Evolutionary conservation across 2,329 filamentous ascomycete species (phyloP).

Genomic region (Dactylellina drechsleri): DNA sequence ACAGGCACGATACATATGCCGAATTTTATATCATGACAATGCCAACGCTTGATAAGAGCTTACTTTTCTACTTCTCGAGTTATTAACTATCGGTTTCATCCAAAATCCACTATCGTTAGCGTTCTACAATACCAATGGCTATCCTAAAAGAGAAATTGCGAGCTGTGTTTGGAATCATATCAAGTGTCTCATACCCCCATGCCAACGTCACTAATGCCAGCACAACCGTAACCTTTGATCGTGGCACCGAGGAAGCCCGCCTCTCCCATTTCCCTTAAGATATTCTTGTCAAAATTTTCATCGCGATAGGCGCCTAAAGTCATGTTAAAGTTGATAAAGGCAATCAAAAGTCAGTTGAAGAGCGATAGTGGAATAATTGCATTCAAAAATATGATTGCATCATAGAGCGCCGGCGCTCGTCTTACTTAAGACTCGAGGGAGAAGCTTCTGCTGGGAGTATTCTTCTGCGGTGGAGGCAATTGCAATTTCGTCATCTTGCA

Average conservation of each 20-base stretch:
- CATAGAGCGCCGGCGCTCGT: constrained; percentile 31
- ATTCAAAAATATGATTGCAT: no score
- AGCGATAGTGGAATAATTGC: no score
- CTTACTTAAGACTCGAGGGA: constrained; percentile 85
- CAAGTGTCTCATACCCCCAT: constrained; percentile 67
- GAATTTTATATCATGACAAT: no score
- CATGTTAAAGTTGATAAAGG: neutral
- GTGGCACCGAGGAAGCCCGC: constrained; percentile 86
- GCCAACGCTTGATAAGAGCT: no score
- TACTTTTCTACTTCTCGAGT: constrained; percentile 80
- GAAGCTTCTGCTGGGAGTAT: constrained; percentile 90
- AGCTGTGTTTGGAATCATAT: neutral
- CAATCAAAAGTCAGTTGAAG: no score
- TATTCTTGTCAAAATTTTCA: constrained; percentile 85
- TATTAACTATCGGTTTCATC: constrained; percentile 68
- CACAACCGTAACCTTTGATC: constrained; percentile 87
- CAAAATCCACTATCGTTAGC: no score
- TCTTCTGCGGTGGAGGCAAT: constrained; percentile 90
- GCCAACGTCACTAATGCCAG: constrained; percentile 85
- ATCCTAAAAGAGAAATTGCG: neutral
- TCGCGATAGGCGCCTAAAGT: constrained; percentile 80
- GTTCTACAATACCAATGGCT: neutral
- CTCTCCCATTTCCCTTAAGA: constrained; percentile 91
- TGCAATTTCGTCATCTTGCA: constrained; percentile 89
- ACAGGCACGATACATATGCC: no score